Base-by-base conservation (phyloP, 1,284 basidiomycete species). In the Anthracocystis walkeri region DNA sequence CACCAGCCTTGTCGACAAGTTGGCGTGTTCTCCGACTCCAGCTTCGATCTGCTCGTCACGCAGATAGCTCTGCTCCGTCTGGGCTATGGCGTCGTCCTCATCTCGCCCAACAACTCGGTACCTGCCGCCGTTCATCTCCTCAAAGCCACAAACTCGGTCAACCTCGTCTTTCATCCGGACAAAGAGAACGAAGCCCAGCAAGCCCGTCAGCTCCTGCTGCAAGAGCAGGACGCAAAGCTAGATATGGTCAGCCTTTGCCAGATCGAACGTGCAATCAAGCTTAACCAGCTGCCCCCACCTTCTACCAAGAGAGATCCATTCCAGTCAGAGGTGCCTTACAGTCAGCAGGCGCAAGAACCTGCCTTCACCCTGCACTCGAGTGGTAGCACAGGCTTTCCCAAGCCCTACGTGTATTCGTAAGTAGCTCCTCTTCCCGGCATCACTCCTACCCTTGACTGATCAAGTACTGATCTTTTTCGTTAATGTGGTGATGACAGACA, bases 61-160 rank as follows among this genome's bases (percentile, higher is more conserved):
- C 50, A 70, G 35, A 59, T 75, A 48, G 75, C 75, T 20, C 21
- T 75, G 41, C 45, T 77, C 5, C 59, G 66, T 5, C 52, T 77
- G 2, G 75, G 75, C 3, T 71, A 65, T n/a, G 62, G 58, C 3
- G 60, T 48, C 12, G 69, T 65, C 2, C 61, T 79, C 40, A 62
- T 79, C 46, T 77, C 77, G 31, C 77, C 77, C 33, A 77, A 79
- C 58, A 79, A 76, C 57, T 73, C 65, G 29, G 54, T 60, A 2
- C 65, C 69, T 7, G 74, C 77, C 0, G 46, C 71, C 14, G 64
- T 55, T 12, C 77, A 79, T 44, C 64, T 79, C 2, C 31, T 79
- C 52, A 68, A 74, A 23, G 42, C 66, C 4, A 74, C 59, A 6
- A 25, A 23, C 18, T 55, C 63, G 6, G 14, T 38, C 3, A 45